These are phyloP conservation scores for Crithidia fasciculata DNA, from an alignment of 208 protist genomes.

Conservation along the genomic window DNA sequence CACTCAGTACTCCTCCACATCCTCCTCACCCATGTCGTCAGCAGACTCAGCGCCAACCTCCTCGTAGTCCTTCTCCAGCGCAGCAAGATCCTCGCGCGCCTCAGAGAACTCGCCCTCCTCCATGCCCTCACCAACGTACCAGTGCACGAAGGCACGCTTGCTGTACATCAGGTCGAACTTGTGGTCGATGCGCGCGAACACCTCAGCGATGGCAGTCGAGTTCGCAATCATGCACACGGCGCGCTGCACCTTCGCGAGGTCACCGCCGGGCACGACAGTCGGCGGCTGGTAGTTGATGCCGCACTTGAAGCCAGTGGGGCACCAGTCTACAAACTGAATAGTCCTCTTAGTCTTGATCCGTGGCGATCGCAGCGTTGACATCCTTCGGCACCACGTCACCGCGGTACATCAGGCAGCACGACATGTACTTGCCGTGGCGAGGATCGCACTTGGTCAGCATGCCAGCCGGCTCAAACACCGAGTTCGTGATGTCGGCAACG, in stretches of 20 bases:
- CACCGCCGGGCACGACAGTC: conserved; percentile 94
- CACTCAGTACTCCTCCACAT: conserved; percentile 95
- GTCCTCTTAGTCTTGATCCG: conserved; percentile 96
- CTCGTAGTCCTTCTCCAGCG: conserved; percentile 98
- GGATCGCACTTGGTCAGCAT: conserved; percentile 97
- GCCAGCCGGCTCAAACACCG: conserved; percentile 94
- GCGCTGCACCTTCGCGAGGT: conserved; percentile 94
- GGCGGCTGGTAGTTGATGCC: conserved; percentile 99
- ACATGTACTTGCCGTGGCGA: conserved; percentile 97
- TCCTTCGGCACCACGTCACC: conserved; percentile 98
- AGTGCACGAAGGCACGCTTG: conserved; percentile 93
- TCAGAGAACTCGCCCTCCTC: conserved; percentile 97
- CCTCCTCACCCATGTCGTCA: conserved; percentile 93
- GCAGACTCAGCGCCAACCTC: conserved; percentile 72
- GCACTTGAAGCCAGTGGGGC: conserved; percentile 98
- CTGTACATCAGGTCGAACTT: conserved; percentile 94
- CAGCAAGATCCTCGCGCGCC: conserved; percentile 95
- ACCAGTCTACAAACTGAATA: conserved; percentile 98
- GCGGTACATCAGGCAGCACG: conserved; percentile 97
- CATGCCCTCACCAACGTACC: conserved; percentile 96
- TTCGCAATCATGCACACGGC: conserved; percentile 96
- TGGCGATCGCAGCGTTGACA: conserved; percentile 93
- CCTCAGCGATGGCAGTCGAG: conserved; percentile 93
- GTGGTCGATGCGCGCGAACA: conserved; percentile 93
- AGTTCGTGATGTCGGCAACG: conserved; percentile 94